Evolutionary conservation across 2,329 filamentous ascomycete species (phyloP), one percentile per base, ranked within the genome.

Genomic region (Pestalotiopsis sp.): DNA sequence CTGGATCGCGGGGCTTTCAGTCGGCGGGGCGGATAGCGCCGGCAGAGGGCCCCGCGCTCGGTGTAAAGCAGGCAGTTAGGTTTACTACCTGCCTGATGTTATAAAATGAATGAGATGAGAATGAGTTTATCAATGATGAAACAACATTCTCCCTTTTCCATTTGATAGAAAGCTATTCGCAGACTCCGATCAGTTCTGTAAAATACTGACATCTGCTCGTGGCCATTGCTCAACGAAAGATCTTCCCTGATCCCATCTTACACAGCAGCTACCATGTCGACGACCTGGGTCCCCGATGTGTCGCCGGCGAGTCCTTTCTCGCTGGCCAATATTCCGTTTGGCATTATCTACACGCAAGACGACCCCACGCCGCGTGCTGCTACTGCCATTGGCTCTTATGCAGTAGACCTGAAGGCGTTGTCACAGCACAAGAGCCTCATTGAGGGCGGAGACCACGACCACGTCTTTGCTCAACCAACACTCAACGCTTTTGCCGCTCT

Each of bases 321-420:
- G 9, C 82, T 95, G 65, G 89, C 91, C 75, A 96, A 96, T 77
- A 91, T 96, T 66, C 93, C 93, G 1, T 95, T 95, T 76, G 93
- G 93, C 75, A 90, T 96, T 82, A 93, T 96, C 76, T 91, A 90
- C 38, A 91, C 91, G 0, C 71, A 84, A 2, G 79, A 83, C 5
- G 84, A 88, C 69, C 74, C 84, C 12, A 84, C 84, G 31, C 91
- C 85, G 1, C 90, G 90, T 36, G 86, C 90, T 11, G 93, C 92
- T 14, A 82, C 93, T 69, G 92, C 92, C 11, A 92, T 96, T 73
- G 93, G 93, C 63, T 86, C 90, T 39, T 83, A 92, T 79, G 92
- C 89, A 0, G 81, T 96, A 59, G 92, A 95, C 73, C 84, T 96
- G 13, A 85, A 86, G 62, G 83, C 82, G 0, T 70, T 79, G 9